Evolutionary conservation across 139 green algal genomes (phyloP).

Genomic region (Desmodesmus armatus): DNA sequence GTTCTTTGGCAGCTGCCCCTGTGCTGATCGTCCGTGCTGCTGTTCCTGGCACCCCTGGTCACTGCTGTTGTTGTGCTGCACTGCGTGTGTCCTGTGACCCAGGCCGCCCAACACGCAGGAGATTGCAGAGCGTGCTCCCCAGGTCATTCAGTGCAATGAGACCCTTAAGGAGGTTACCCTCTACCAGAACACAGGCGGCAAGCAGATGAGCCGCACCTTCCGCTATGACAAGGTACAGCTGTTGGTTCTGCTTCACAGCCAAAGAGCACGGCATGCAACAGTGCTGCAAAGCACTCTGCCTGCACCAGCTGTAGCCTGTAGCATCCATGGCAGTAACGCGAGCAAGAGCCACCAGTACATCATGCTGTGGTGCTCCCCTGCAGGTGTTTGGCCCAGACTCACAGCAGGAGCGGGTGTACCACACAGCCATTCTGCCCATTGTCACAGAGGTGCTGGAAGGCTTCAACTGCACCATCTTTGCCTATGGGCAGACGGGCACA

Average conservation of each 20-base stretch:
- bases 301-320: not conserved
- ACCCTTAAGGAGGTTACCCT: slow-evolving; percentile 83
- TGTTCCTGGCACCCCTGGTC: too few relatives aligned
- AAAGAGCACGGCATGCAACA: not conserved
- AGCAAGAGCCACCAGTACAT: not conserved
- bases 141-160: slow-evolving; percentile 91
- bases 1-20: not conserved
- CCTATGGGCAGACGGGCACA: slow-evolving; percentile 88
- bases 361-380: not conserved
- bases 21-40: not conserved
- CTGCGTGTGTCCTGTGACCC: not conserved
- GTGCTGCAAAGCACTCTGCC: not conserved
- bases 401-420: slow-evolving; percentile 90
- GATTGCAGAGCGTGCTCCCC: slow-evolving; percentile 61
- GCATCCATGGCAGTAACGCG: not conserved
- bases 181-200: slow-evolving; percentile 80
- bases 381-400: slow-evolving; percentile 91
- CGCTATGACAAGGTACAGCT: slow-evolving; percentile 92
- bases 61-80: not conserved
- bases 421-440: slow-evolving; percentile 88
- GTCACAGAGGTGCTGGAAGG: slow-evolving; percentile 96
- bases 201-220: slow-evolving; percentile 87
- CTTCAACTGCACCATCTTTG: slow-evolving; percentile 90
- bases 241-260: not conserved
- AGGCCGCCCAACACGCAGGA: slow-evolving; percentile 88